Evolutionary conservation across 352 stramenopile genomes (phyloP), one percentile per base, ranked within the genome.

Genomic region (Phytophthora agathidicida): DNA sequence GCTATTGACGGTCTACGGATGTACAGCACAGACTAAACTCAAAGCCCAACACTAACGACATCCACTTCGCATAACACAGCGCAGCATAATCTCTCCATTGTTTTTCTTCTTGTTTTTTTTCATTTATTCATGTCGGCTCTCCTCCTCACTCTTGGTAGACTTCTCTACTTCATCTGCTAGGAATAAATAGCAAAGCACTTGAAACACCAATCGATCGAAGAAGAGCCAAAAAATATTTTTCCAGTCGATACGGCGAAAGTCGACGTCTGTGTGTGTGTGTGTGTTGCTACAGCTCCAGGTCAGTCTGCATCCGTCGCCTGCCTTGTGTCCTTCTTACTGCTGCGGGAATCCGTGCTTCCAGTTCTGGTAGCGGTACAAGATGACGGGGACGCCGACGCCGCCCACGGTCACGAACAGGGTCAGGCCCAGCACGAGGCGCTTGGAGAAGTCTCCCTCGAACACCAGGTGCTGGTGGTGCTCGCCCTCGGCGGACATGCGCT

Each of bases 281-380:
- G 28, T 35, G 16, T 20, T 42, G 7, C 32, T 49, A 28, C 31
- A 42, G 24, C 53, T 41, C 44, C 17, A 35, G 13, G 26, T 23
- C 38, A 31, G 7, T 14, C 27, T 37, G 14, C 28, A n/a, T 42
- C 20, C 8, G 35, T 37, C 23, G 4, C 48, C 53, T 58, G 33
- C 11, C 7, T 11, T 11, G 14, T 22, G 9, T 24, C 10, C 14
- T 53, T 10, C 46, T 93, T 93, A 89, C 53, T 83, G 71, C 59
- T 87, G 86, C 32, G 86, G 86, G 68, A 95, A 95, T 24, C 86
- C 86, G 75, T 91, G 83, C 82, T 95, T 95, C 77, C 78, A 95
- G 83, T 95, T 95, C 75, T 95, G 86, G 75, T 91, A 90, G 70
- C 83, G 86, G 66, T 84, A 67, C 48, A 88, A 61, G 42, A 72